A percentile compares a stretch with the other conserved stretches of the same genome.
Conservation (phyloP, 2,329 filamentous ascomycete genomes). For the Epichloe hybrida region DNA sequence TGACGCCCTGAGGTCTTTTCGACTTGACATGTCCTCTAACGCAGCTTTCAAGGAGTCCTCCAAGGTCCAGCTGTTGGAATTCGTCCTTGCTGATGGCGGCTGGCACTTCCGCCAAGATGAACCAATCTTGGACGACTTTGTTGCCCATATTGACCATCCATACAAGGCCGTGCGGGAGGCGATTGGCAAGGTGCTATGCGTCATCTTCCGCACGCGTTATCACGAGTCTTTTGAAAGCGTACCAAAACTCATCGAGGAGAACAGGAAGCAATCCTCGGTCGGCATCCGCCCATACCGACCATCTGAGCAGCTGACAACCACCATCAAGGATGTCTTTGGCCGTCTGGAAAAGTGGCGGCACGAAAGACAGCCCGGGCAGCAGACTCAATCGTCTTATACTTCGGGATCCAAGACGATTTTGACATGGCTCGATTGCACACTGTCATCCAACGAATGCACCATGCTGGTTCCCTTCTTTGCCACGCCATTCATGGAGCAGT, state of each 20-base stretch:
- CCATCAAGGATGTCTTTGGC: conserved; percentile 61
- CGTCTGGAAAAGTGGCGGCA: conserved; percentile 79
- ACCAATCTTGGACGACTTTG: conserved; percentile 78
- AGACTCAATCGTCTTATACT: conserved; percentile 88
- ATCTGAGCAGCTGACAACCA: conserved; percentile 56
- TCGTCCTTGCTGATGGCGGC: conserved; percentile 72
- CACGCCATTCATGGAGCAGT: conserved; percentile 74
- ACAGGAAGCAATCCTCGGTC: conserved; percentile 68
- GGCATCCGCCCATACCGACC: conserved; percentile 76
- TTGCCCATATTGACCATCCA: conserved; percentile 85
- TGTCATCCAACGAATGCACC: conserved; percentile 86
- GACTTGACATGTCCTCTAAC: conserved; percentile 86
- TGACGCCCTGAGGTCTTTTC: conserved; percentile 69
- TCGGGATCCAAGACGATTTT: conserved; percentile 92
- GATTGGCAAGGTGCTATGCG: conserved; percentile 78
- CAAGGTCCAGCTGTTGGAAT: conserved; percentile 83
- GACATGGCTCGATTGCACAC: conserved; percentile 82
- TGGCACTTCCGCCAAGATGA: conserved; percentile 93
- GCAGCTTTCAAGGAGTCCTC: conserved; percentile 98
- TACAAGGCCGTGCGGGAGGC: conserved; percentile 96
- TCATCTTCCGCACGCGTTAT: conserved; percentile 82
- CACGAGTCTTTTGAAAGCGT: conserved; percentile 88
- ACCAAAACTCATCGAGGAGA: conserved; percentile 56
- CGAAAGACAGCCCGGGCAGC: conserved; percentile 72
- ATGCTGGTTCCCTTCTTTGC: conserved; percentile 87